Percentiles rank a stretch among this genome's conserved stretches.
phyloP scores from a whole-genome alignment of 768 basidiomycete species.

The Pleurotus sapidus region DNA sequence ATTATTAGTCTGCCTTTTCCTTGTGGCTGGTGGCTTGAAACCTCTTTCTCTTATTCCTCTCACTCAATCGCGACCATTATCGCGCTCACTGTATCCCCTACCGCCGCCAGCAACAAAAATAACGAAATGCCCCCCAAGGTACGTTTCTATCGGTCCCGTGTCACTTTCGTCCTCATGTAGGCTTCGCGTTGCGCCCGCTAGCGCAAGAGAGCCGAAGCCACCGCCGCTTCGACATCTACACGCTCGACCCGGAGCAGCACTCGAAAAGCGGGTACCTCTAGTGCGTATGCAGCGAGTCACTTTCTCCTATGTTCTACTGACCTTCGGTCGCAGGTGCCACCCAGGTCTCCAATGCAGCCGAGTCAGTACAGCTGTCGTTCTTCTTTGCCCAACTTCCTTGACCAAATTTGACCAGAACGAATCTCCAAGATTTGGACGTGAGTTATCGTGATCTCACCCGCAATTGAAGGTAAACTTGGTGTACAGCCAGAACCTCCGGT shows the following conservation, averaged over 20 bases:
- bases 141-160: neutral
- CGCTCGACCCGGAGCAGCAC: slow-evolving; percentile 46
- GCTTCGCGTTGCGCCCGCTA: slow-evolving; percentile 18
- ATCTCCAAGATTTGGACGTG: neutral
- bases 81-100: too few relatives aligned
- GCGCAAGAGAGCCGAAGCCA: slow-evolving; percentile 54
- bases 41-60: too few relatives aligned
- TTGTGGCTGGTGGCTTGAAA: too few relatives aligned
- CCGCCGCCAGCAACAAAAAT: too few relatives aligned
- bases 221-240: slow-evolving; percentile 30
- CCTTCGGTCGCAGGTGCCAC: slow-evolving; percentile 17
- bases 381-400: neutral
- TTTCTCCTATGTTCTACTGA: slow-evolving; percentile 12
- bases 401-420: neutral
- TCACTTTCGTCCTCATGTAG: too few relatives aligned
- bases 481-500: slow-evolving; percentile 23
- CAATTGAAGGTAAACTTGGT: too few relatives aligned
- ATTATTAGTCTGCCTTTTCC: too few relatives aligned
- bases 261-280: slow-evolving; percentile 23
- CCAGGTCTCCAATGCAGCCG: slow-evolving; percentile 16
- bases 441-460: neutral
- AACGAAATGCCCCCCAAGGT: slow-evolving; percentile 36
- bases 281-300: neutral
- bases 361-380: neutral
- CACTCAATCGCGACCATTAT: too few relatives aligned